These are phyloP conservation scores for Simplicillium aogashimaense DNA, from an alignment of 2,329 filamentous ascomycete genomes.

Conservation along the genomic window DNA sequence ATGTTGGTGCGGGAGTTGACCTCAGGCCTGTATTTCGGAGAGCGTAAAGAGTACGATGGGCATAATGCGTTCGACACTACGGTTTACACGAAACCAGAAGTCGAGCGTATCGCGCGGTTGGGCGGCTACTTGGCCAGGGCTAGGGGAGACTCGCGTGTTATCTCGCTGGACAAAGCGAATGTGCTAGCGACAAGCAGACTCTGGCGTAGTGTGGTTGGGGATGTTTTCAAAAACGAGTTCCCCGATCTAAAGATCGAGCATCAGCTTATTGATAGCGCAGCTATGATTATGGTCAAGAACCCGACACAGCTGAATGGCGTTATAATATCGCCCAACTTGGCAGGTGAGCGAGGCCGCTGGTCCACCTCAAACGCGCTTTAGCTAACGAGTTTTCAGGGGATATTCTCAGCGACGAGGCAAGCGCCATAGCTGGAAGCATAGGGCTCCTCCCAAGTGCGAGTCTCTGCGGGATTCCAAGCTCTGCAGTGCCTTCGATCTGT, in stretches of 20 bases:
- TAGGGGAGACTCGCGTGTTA: slow-evolving; percentile 59
- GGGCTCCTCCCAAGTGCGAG: slow-evolving; percentile 83
- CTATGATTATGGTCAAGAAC: slow-evolving; percentile 97
- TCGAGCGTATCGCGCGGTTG: slow-evolving; percentile 78
- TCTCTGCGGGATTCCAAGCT: slow-evolving; percentile 76
- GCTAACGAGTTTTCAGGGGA: too few species aligned
- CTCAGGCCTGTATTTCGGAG: slow-evolving; percentile 91
- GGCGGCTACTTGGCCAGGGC: slow-evolving; percentile 73
- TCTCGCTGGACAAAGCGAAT: slow-evolving; percentile 92
- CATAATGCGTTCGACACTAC: slow-evolving; percentile 74
- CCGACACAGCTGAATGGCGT: slow-evolving; percentile 81
- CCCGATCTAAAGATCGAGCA: slow-evolving; percentile 75
- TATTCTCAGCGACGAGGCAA: slow-evolving; percentile 92
- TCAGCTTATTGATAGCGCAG: slow-evolving; percentile 92
- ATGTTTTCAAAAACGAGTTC: slow-evolving; percentile 82
- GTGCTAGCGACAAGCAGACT: slow-evolving; percentile 83
- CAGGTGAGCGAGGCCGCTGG: too few species aligned
- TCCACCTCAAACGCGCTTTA: too few species aligned
- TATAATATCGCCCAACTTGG: slow-evolving; percentile 86
- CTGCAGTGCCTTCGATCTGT: too few species aligned
- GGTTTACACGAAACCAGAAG: slow-evolving; percentile 74
- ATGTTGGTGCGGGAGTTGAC: slow-evolving; percentile 89
- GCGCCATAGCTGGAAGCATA: slow-evolving; percentile 84
- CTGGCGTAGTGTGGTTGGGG: slow-evolving; percentile 79
- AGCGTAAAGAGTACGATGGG: slow-evolving; percentile 70